phyloP scores from a whole-genome alignment of 805 yeast species.

The Saccharomycopsis fermentans region DNA sequence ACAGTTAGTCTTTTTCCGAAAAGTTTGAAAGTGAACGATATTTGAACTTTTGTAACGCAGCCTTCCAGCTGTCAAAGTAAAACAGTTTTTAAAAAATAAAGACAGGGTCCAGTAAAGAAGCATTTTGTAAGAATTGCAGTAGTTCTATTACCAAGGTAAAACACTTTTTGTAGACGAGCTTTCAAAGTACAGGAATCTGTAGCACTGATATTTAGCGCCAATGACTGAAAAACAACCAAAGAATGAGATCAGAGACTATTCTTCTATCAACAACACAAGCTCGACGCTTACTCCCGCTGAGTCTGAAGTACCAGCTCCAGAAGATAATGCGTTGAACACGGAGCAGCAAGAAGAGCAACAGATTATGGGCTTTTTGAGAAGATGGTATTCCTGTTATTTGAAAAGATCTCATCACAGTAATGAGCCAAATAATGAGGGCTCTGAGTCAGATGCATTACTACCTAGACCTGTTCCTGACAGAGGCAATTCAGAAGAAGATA shows the following conservation, averaged over 20 bases:
- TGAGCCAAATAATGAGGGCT: background rate
- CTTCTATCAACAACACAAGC: background rate
- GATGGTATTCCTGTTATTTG: background rate
- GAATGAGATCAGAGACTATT: background rate
- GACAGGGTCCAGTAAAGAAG: too few relatives aligned
- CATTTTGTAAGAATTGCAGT: too few relatives aligned
- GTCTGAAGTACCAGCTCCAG: background rate
- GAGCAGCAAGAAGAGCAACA: background rate
- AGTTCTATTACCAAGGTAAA: too few relatives aligned
- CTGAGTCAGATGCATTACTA: background rate
- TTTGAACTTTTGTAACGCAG: too few relatives aligned
- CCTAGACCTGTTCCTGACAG: conserved; percentile 10
- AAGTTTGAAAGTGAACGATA: too few relatives aligned
- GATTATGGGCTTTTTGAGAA: background rate
- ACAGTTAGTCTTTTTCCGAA: too few relatives aligned
- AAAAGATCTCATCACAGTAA: background rate
- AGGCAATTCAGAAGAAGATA: background rate
- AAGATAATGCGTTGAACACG: background rate
- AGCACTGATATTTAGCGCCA: background rate
- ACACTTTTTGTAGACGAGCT: too few relatives aligned
- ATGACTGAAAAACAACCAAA: background rate
- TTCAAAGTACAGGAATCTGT: background rate
- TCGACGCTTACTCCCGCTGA: background rate
- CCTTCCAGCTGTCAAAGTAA: too few relatives aligned
- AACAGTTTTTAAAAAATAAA: too few relatives aligned